Base-by-base conservation (phyloP, 2,329 filamentous ascomycete genomes). In the Aspergillus fumigatus region DNA sequence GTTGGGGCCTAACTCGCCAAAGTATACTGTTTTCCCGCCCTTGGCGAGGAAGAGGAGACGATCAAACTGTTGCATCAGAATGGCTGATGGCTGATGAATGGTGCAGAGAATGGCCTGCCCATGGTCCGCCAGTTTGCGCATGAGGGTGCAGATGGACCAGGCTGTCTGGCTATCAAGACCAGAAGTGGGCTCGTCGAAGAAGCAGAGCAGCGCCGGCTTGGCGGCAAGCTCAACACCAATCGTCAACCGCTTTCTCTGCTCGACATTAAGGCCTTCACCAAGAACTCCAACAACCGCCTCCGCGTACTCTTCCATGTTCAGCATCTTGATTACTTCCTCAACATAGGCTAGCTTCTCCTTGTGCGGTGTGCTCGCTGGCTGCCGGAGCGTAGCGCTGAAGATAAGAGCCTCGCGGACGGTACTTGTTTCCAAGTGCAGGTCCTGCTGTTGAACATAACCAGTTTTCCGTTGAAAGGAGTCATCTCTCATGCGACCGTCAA, bases 31-130 rank as follows among this genome's bases (percentile, higher is more conserved):
- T 64, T 80, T 82, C 0, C 86, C 86, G 25, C 85, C 85, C 53
- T 78, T 80, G 3, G 84, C 83, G 1, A 88, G 75, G 67, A 88
- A 84, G 0, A 87, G 75, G 0, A 87, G 73, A 0, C 80, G 79
- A 61, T 88, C 85, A 51, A 87, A 96, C 58, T 90, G 86, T 70
- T 95, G 89, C 79, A 96, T 96, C 53, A 96, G 80, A 80, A 95
- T 90, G 35, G 91, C 91, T 9, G 90, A 94, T 9, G 92, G 92
- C 73, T 97, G 92, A 72, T 97, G 92, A 59, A 96, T 96, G 0
- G 92, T 96, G 77, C 91, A 96, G 9, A 96, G 84, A 70, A 96
- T 88, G 45, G 92, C 92, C 71, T 94, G 90, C n/a, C 92, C 92
- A 60, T 86, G 88, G 72, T 93, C 89, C 66, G 90, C 90, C 26